Evolutionary conservation across 176 grass and related monocot genomes (phyloP), one percentile per base, ranked within the genome.

Genomic region (Chloris gayana): DNA sequence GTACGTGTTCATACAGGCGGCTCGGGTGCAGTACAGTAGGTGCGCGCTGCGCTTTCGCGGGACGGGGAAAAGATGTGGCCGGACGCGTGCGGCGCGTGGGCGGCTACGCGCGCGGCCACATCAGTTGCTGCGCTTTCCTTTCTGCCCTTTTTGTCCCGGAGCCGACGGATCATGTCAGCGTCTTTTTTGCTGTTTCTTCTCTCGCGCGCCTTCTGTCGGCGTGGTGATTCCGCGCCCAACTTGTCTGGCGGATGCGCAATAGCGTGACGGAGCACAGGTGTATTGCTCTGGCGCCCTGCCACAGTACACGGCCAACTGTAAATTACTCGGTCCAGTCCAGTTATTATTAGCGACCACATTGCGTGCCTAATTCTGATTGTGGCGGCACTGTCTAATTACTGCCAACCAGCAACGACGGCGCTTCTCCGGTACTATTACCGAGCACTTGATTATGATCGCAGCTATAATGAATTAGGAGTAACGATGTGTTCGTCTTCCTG

Each of bases 11-110:
- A 21, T 19, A 19, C 15, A 22, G 5, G 0, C 49, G 8, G 53
- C n/a, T 9, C 58, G 11, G 58, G 0, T 27, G 5, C 25, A 4
- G 58, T 24, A 51, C 39, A 41, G 76, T 84, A 22, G 87, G 61
- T 88, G 14, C 22, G 35, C 14, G 74, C 25, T 37, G 47, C 64
- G 83, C 67, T 85, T 82, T 82, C 63, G 70, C 61, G 66, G 33
- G 62, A 14, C 56, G 64, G 77, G 81, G 45, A 81, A 85, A 82
- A 27, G 56, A 24, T 18, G 27, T 18, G 42, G 69, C 62, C 5
- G 53, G 57, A 62, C 75, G 76, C 33, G 64, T 75, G 62, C 76
- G 51, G 45, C 76, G n/a, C 83, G 24, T 77, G 60, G 24, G 68
- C 59, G 67, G 73, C 80, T 56, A 45, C 33, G 17, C 63, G 47